These are phyloP conservation scores for Penicillium digitatum DNA, from an alignment of 2,329 filamentous ascomycete species.

Conservation along the genomic window DNA sequence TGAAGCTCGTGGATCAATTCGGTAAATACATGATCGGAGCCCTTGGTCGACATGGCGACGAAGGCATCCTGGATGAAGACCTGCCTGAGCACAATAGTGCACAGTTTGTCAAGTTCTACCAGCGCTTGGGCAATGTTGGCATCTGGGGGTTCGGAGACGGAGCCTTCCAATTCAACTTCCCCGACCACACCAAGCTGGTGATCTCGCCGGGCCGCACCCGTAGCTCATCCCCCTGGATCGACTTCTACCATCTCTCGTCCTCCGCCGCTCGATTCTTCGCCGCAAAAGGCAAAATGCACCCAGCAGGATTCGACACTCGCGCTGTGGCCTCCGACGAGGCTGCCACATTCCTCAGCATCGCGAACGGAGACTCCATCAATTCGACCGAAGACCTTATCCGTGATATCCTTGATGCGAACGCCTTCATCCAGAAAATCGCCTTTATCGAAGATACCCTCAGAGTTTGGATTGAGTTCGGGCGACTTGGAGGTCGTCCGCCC, in stretches of 20 bases:
- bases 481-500: constrained; percentile 35
- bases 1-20: constrained; percentile 49
- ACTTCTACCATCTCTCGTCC: constrained; percentile 49
- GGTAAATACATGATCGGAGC: constrained; percentile 52
- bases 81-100: constrained; percentile 25
- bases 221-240: constrained; percentile 41
- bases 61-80: constrained; percentile 30
- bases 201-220: constrained; percentile 41
- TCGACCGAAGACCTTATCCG: constrained; percentile 36
- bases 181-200: constrained; percentile 51
- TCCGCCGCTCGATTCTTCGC: constrained; percentile 44
- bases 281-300: constrained; percentile 42
- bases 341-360: constrained; percentile 40
- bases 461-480: constrained; percentile 38
- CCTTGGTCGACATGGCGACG: constrained; percentile 41
- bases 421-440: constrained; percentile 42
- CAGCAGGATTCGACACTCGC: constrained; percentile 43
- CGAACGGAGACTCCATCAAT: constrained; percentile 34
- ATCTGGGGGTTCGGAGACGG: constrained; percentile 51
- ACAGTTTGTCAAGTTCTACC: constrained; percentile 50
- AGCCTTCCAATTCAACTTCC: constrained; percentile 52
- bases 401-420: constrained; percentile 45
- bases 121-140: constrained; percentile 51
- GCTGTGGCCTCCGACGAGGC: constrained; percentile 42
- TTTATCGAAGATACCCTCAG: constrained; percentile 42